These are phyloP conservation scores for Trametes gibbosa DNA, from an alignment of 768 basidiomycete genomes.

Conservation along the genomic window DNA sequence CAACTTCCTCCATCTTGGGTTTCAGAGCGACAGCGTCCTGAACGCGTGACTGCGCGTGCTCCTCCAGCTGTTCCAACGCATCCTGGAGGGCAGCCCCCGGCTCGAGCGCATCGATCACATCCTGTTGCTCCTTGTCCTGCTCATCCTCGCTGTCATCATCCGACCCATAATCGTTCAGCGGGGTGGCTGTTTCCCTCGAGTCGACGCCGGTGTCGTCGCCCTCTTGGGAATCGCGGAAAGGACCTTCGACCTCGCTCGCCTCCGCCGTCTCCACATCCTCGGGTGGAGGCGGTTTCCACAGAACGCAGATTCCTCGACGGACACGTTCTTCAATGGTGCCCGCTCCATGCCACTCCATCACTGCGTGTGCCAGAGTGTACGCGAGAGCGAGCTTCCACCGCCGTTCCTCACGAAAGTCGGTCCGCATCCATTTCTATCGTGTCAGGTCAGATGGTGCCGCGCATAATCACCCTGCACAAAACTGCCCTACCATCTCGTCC, in stretches of 20 bases:
- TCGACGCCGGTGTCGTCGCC: slow-evolving; percentile 23
- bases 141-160: slow-evolving; percentile 61
- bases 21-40: slow-evolving; percentile 20
- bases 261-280: slow-evolving; percentile 33
- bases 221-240: slow-evolving; percentile 15
- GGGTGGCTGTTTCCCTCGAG: slow-evolving; percentile 26
- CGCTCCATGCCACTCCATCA: slow-evolving; percentile 85
- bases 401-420: slow-evolving; percentile 92
- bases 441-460: neutral
- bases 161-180: slow-evolving; percentile 49
- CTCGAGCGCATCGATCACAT: slow-evolving; percentile 59
- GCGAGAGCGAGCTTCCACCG: slow-evolving; percentile 90
- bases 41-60: slow-evolving; percentile 31
- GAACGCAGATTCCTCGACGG: slow-evolving; percentile 61
- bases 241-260: slow-evolving; percentile 31
- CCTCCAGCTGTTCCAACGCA: slow-evolving; percentile 47
- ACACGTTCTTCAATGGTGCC: slow-evolving; percentile 62
- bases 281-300: slow-evolving; percentile 53
- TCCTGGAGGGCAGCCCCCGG: slow-evolving; percentile 54
- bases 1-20: slow-evolving; percentile 55
- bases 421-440: slow-evolving; percentile 90
- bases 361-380: slow-evolving; percentile 74
- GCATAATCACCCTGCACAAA: slow-evolving; percentile 24
- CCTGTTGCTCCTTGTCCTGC: slow-evolving; percentile 52
- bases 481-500: slow-evolving; percentile 80